Evolutionary conservation across 106 monocot species (phyloP).

Genomic region (Dactylorhiza incarnata): DNA sequence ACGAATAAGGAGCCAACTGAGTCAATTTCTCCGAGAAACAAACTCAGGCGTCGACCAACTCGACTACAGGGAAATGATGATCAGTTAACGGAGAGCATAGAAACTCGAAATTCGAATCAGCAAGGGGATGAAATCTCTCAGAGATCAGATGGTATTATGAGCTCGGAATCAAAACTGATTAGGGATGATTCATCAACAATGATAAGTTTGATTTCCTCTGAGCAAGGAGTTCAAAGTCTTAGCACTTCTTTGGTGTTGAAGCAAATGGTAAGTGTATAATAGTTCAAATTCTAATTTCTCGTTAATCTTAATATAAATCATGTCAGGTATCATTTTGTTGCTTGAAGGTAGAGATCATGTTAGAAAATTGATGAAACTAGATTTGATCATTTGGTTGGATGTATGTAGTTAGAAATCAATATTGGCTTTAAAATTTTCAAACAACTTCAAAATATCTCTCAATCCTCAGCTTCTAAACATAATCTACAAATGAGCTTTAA

Average conservation of each 20-base stretch:
- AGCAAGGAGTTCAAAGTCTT: constrained; percentile 17
- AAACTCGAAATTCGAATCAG: constrained; percentile 13
- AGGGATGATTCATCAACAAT: constrained; percentile 13
- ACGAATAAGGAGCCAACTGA: constrained; percentile 27
- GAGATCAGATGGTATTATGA: constrained; percentile 22
- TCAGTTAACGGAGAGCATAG: constrained; percentile 12
- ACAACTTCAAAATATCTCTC: background rate
- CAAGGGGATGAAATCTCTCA: constrained; percentile 24
- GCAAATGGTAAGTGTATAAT: constrained; percentile 26
- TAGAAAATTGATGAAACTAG: background rate
- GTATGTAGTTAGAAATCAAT: background rate
- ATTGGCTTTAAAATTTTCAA: background rate
- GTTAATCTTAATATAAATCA: background rate
- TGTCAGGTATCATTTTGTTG: background rate
- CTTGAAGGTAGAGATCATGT: background rate
- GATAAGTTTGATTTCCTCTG: constrained; percentile 4
- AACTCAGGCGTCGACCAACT: constrained; percentile 19
- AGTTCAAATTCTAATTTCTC: background rate
- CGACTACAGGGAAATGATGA: constrained; percentile 12
- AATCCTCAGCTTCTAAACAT: background rate
- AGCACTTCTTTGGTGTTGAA: constrained; percentile 4
- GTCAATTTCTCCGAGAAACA: constrained; percentile 45
- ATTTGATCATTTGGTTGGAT: background rate
- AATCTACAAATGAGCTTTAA: background rate
- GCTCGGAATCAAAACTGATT: constrained; percentile 27